These are phyloP conservation scores for Trichophyton schoenleinii DNA, from an alignment of 2,329 filamentous ascomycete species.

Conservation along the genomic window DNA sequence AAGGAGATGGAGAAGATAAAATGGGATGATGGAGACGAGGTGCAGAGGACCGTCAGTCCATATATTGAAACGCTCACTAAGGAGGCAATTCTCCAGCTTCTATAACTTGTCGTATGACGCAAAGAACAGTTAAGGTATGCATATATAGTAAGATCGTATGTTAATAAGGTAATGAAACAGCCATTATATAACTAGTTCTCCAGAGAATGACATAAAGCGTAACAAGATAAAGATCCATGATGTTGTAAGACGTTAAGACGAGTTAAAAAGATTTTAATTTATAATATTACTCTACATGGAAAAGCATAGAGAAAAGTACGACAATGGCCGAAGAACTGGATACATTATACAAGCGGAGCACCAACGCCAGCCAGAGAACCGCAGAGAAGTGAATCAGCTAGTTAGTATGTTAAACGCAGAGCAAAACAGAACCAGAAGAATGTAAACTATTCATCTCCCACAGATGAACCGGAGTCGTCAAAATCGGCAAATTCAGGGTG, in stretches of 20 bases:
- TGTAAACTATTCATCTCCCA: slow-evolving; percentile 35
- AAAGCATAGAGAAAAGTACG: not conserved
- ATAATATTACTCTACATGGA: not conserved
- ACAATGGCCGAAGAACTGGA: not conserved
- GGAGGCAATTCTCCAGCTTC: slow-evolving; percentile 32
- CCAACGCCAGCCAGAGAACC: slow-evolving; percentile 30
- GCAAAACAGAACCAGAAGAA: too few species aligned
- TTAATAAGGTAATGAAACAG: too few species aligned
- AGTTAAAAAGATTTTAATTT: not conserved
- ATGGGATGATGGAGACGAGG: slow-evolving; percentile 42
- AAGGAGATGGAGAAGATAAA: slow-evolving; percentile 46
- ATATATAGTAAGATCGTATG: too few species aligned
- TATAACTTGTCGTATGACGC: too few species aligned
- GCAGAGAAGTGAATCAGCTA: slow-evolving; percentile 20
- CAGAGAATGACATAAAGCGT: too few species aligned
- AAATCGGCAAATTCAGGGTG: slow-evolving; percentile 46
- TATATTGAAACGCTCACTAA: slow-evolving; percentile 72
- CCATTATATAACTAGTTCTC: too few species aligned
- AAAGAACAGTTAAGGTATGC: too few species aligned
- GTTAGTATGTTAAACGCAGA: too few species aligned
- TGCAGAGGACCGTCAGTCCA: slow-evolving; percentile 37
- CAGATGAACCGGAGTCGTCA: slow-evolving; percentile 38
- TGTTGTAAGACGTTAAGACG: too few species aligned
- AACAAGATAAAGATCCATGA: too few species aligned
- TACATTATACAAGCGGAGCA: slow-evolving; percentile 47